Base-by-base conservation (phyloP, 1,139 yeast genomes). In the Pneumocystis murina region DNA sequence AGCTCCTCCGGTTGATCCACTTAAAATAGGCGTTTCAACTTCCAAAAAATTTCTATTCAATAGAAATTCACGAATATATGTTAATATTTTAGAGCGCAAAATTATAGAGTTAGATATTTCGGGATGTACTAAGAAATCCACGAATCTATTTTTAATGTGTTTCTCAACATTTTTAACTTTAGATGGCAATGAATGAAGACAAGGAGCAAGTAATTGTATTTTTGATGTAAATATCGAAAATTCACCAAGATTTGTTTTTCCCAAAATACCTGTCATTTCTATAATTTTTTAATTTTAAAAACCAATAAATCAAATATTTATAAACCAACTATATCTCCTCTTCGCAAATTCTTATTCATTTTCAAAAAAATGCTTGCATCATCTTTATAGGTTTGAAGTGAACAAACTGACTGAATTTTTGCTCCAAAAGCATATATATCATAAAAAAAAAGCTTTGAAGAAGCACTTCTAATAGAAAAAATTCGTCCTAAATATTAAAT, bases 11-110 rank as follows among this genome's bases (percentile, higher is more conserved):
- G 98, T 97, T 76, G 92, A 90, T 70, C 89, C 88, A 78, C 92
- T 92, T 94, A 92, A 86, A 87, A 92, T 92, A 72, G 98, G 98
- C 67, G 98, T 92, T 79, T 92, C 98, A 68, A 92, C 98, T 80
- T 92, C 98, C 24, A 87, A 68, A 69, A 90, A 94, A 1, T 77
- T 82, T n/a, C 77, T 74, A 0, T 72, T 69, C 28, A 78, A 76
- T 43, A 91, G 78, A 70, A 82, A 90, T 2, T 72, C 69, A 35
- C 97, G 75, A 5, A 91, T 77, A 3, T 79, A 72, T 39, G 78
- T 77, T 1, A 84, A 76, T 0, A 90, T 75, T 36, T 76, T 71
- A 2, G 85, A 78, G 67, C 91, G 80, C 1, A 83, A 77, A 0
- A 80, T 68, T 0, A 92, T 76, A 0, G 80, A 75, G 6, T 81